phyloP scores from a whole-genome alignment of 1,284 basidiomycete genomes.

The Pterulicium gracile region DNA sequence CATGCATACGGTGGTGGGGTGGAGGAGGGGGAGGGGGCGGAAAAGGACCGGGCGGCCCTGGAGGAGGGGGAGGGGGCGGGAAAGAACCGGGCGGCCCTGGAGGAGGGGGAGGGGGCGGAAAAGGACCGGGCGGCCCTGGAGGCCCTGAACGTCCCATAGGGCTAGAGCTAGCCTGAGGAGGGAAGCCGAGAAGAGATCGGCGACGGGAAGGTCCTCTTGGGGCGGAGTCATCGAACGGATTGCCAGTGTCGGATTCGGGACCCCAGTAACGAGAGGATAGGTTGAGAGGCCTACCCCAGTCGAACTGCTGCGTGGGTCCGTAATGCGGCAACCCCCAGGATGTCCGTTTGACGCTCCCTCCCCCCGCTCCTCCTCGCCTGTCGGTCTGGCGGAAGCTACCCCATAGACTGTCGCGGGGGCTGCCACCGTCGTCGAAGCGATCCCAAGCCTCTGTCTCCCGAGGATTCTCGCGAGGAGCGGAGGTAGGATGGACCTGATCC shows the following conservation, averaged over 20 bases:
- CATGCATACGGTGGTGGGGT: slow-evolving; percentile 5
- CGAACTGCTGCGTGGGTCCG: not conserved
- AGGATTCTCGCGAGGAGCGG: no score
- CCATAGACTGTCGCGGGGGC: not conserved
- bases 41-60: slow-evolving; percentile 6
- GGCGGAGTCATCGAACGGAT: not conserved
- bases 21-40: slow-evolving; percentile 8
- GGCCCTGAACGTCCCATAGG: no score
- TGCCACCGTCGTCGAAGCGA: not conserved
- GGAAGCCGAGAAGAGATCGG: no score
- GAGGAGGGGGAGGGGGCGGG: slow-evolving; percentile 16
- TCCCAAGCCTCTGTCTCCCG: not conserved
- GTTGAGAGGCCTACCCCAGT: not conserved
- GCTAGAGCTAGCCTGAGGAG: no score
- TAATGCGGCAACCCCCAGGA: slow-evolving; percentile 1
- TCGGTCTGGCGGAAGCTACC: not conserved
- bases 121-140: slow-evolving; percentile 5
- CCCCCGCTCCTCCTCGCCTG: no score
- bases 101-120: slow-evolving; percentile 13
- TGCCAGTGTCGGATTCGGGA: not conserved
- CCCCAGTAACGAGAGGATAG: not conserved
- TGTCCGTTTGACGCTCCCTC: not conserved
- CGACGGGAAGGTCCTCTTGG: no score
- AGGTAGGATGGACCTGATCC: not conserved
- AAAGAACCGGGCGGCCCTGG: slow-evolving; percentile 15